A percentile compares a stretch with the other conserved stretches of the same genome.
phyloP scores from a whole-genome alignment of 352 stramenopile species.

The Pythium apleroticum region DNA sequence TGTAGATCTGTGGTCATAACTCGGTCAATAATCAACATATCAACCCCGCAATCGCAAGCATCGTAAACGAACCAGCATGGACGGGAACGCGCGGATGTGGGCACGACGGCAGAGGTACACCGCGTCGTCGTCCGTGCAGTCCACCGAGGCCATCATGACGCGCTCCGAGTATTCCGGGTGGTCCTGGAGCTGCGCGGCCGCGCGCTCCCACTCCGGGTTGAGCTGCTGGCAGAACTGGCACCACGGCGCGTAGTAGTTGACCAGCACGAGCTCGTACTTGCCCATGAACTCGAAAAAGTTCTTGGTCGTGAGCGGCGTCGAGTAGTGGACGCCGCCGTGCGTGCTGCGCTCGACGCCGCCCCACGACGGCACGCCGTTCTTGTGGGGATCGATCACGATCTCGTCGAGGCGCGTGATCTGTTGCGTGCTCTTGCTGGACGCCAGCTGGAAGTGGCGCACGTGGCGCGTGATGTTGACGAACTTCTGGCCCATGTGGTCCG shows the following conservation, averaged over 20 bases:
- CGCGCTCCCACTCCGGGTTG: slow-evolving; percentile 76
- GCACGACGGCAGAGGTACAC: slow-evolving; percentile 65
- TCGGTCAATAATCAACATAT: not conserved
- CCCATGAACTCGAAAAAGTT: slow-evolving; percentile 80
- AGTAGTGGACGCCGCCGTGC: slow-evolving; percentile 67
- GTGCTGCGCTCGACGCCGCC: slow-evolving; percentile 52
- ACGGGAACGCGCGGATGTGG: slow-evolving; percentile 78
- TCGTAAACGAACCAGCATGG: slow-evolving; percentile 51
- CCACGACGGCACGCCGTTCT: slow-evolving; percentile 63
- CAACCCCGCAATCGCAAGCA: not conserved
- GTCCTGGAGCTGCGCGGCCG: slow-evolving; percentile 63
- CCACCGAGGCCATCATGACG: slow-evolving; percentile 76
- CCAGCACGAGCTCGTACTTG: slow-evolving; percentile 84
- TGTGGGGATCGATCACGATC: slow-evolving; percentile 65
- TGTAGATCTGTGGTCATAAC: slow-evolving; percentile 57
- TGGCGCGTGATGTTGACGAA: slow-evolving; percentile 82
- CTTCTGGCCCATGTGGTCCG: slow-evolving; percentile 76
- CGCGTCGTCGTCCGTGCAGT: slow-evolving; percentile 71
- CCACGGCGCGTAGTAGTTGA: slow-evolving; percentile 87
- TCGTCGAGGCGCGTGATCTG: slow-evolving; percentile 57
- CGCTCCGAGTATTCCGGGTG: slow-evolving; percentile 81
- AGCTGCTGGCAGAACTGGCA: slow-evolving; percentile 76
- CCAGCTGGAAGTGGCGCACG: slow-evolving; percentile 73
- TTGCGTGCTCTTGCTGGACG: slow-evolving; percentile 29
- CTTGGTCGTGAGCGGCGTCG: slow-evolving; percentile 55